These are phyloP conservation scores for Fusarium sp. DNA, from an alignment of 2,329 filamentous ascomycete genomes.

Conservation along the genomic window DNA sequence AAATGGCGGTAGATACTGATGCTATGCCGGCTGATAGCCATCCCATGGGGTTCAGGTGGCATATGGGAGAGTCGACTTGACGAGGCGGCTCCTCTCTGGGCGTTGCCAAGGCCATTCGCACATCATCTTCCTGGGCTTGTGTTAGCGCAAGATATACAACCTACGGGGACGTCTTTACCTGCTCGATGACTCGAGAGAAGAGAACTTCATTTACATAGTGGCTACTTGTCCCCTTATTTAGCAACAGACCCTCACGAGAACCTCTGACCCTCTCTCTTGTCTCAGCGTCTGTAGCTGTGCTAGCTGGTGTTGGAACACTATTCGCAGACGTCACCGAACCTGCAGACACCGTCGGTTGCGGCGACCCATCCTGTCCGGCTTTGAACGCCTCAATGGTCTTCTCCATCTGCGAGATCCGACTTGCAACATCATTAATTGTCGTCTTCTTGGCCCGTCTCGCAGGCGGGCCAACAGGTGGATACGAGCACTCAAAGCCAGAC, in stretches of 20 bases:
- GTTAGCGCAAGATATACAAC: not conserved
- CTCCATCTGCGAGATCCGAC: constrained; percentile 48
- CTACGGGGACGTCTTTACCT: constrained; percentile 30
- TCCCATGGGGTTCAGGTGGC: constrained; percentile 47
- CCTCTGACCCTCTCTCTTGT: not conserved
- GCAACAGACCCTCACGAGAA: constrained; percentile 37
- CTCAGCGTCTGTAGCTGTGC: accelerated
- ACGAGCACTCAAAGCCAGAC: constrained; percentile 44
- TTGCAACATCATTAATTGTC: constrained; percentile 48
- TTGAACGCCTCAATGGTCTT: constrained; percentile 37
- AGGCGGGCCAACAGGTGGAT: constrained; percentile 41
- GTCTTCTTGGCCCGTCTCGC: constrained; percentile 43
- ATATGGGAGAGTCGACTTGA: constrained; percentile 11
- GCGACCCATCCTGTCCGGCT: not conserved
- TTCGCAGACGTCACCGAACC: not conserved
- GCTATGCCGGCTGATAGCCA: constrained; percentile 43
- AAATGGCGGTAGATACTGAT: constrained; percentile 23
- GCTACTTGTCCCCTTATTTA: constrained; percentile 46
- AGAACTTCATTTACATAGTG: constrained; percentile 52
- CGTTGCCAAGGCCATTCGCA: constrained; percentile 35
- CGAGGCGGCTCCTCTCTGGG: constrained; percentile 15
- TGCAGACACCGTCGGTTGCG: not conserved
- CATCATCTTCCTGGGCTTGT: constrained; percentile 34
- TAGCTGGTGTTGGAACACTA: not conserved
- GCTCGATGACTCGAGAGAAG: constrained; percentile 48